Base-by-base conservation (phyloP, 352 stramenopile species). In the Plasmopara viticola region DNA sequence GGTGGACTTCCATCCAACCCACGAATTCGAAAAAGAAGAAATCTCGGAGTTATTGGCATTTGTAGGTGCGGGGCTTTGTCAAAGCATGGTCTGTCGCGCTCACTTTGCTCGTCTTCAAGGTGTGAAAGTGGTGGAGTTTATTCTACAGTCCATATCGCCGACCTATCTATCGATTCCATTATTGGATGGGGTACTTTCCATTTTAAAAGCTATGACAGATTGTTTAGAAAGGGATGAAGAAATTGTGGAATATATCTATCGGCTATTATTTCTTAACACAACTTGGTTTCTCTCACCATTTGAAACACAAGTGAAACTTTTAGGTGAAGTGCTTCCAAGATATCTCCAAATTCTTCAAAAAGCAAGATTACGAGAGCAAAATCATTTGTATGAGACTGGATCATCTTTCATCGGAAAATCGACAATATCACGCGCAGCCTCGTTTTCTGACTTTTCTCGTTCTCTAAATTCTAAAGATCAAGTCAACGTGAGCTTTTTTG, bases 221-320 rank as follows among this genome's bases (percentile, higher is more conserved):
- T 57, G 53, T 4, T 66, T 75, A 13, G 50, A 69, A 29, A 66
- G 38, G 13, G 54, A 72, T 9, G 54, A 68, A 44, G 57, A 66
- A 12, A 51, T 69, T 30, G 35, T 68, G 17, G 64, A 67, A 48
- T 78, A 70, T 44, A 77, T 90, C 15, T 70, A 84, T 30, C 50
- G 78, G 0, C 55, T 91, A n/a, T 60, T 94, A 3, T 89, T 89
- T 31, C 74, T 81, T 42, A 91, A 88, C 35, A 77, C 68, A 12
- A 90, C 68, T 38, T 94, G 84, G 84, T 94, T 90, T 62, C 55
- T 85, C 2, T 68, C 77, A 28, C 80, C 78, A 13, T 91, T 83
- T 50, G 76, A 86, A 5, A 90, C 80, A 6, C 84, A 94, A 71
- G 51, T 68, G 2, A 85, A 83, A 38, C 55, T 94, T 5, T 51